These are phyloP conservation scores for Coemansia furcata DNA, from an alignment of 192 early-diverging fungal genomes.

Conservation along the genomic window DNA sequence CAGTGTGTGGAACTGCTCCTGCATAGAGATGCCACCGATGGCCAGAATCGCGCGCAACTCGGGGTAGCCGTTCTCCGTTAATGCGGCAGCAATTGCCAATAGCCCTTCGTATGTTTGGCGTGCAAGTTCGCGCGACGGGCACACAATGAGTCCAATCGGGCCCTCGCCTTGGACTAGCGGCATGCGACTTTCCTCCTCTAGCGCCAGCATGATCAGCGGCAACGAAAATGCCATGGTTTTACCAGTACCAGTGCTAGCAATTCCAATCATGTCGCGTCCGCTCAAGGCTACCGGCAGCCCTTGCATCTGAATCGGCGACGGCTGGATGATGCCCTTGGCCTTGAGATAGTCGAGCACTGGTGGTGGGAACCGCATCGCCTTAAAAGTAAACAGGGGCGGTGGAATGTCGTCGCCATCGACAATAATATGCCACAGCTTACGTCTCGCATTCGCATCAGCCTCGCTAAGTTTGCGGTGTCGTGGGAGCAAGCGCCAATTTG, in stretches of 20 bases:
- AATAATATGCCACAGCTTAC: constrained; percentile 87
- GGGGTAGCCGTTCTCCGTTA: constrained; percentile 67
- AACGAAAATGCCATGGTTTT: constrained; percentile 95
- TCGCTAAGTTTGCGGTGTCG: constrained; percentile 63
- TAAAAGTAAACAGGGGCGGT: constrained; percentile 80
- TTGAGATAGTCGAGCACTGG: constrained; percentile 77
- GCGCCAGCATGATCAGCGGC: constrained; percentile 88
- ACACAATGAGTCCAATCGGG: constrained; percentile 90
- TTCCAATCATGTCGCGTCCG: constrained; percentile 97
- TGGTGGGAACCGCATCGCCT: constrained; percentile 82
- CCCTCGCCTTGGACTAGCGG: constrained; percentile 84
- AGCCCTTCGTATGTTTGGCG: constrained; percentile 91
- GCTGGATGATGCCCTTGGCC: constrained; percentile 77
- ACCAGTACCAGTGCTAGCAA: constrained; percentile 97
- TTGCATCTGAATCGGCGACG: constrained; percentile 96
- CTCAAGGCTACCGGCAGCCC: constrained; percentile 89
- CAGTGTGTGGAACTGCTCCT: constrained; percentile 75
- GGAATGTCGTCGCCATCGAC: constrained; percentile 84
- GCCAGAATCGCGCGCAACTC: constrained; percentile 77
- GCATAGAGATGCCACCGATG: constrained; percentile 94
- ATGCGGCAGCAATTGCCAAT: constrained; percentile 58
- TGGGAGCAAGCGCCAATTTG: constrained; percentile 79
- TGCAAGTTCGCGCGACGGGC: constrained; percentile 95
- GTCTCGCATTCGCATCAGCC: constrained; percentile 54
- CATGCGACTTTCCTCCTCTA: constrained; percentile 86